Evolutionary conservation across 495 filamentous ascomycete species (phyloP), one percentile per base, ranked within the genome.

Genomic region (Cenococcum geophilum): DNA sequence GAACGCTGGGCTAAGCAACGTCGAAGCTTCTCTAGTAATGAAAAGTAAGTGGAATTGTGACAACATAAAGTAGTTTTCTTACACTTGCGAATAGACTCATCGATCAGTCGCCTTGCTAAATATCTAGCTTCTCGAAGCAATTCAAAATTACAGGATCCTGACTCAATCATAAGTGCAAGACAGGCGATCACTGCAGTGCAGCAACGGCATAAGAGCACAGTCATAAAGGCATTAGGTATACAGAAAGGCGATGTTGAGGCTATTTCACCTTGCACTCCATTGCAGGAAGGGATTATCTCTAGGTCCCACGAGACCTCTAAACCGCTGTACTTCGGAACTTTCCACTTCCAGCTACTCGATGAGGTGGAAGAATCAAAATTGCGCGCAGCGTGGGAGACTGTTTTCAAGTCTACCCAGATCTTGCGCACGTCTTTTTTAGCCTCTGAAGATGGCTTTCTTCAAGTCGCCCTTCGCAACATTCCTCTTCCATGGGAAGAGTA

Each of bases 271-370:
- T 92, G 89, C 64, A 90, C 89, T 0, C 79, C 89, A 0, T 74
- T 93, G 1, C 89, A 95, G 66, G 81, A 89, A 65, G 89, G 88
- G 11, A 90, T 95, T 75, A 83, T 93, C 49, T 82, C 85, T 20
- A 78, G 83, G 48, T 86, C 85, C n/a, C 71, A 83, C 5, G 74
- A 78, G 3, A 79, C 77, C 34, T 75, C 78, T 4, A 64, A 75
- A 27, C 72, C 76, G 4, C 71, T 86, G 1, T 95, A 95, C 60
- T 91, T 89, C 73, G 87, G 86, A 55, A 74, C 78, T 0, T 92
- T 95, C 62, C 71, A 67, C 0, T 83, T 91, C 45, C 62, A 75
- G 16, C 66, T 95, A 0, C 51, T 71, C 1, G 18, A 70, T 0
- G 61, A 57, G 0, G 69, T 82, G 1, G 75, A 84, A 35, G 10